Percentiles rank a stretch among this genome's conserved stretches.
These are phyloP conservation scores for Cephaloascus albidus DNA, from an alignment of 805 yeast species.

Conservation along the genomic window DNA sequence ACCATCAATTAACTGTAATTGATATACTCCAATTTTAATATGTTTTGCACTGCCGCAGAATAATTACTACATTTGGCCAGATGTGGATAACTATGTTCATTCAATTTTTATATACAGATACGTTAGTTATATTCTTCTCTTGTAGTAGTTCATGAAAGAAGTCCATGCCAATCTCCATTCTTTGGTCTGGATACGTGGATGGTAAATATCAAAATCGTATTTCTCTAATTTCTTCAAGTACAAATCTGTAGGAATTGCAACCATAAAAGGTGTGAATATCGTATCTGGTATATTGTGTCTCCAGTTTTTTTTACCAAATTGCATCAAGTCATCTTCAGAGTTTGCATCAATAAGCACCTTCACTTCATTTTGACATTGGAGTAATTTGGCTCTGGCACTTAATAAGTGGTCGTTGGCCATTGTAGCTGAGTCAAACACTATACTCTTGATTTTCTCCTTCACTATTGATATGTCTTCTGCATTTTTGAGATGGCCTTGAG, in stretches of 20 bases:
- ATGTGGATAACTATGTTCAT: too few relatives aligned
- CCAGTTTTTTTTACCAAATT: constrained; percentile 24
- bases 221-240: constrained; percentile 54
- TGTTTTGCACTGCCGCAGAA: too few relatives aligned
- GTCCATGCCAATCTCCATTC: constrained; percentile 66
- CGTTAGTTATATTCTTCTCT: constrained; percentile 20
- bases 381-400: constrained; percentile 52
- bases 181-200: constrained; percentile 29
- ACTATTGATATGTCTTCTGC: constrained; percentile 14
- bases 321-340: constrained; percentile 14
- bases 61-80: too few relatives aligned
- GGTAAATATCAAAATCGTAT: constrained; percentile 52
- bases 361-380: constrained; percentile 26
- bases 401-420: constrained; percentile 74
- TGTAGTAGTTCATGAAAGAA: constrained; percentile 38
- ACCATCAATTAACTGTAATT: too few relatives aligned
- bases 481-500: constrained; percentile 30
- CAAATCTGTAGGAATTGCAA: constrained; percentile 53
- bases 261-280: constrained; percentile 58
- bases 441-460: constrained; percentile 37
- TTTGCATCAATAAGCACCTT: constrained; percentile 15
- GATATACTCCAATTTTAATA: too few relatives aligned
- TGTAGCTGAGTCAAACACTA: constrained; percentile 61
- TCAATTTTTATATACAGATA: too few relatives aligned
- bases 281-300: constrained; percentile 48